Conservation (phyloP, 2,329 filamentous ascomycete genomes). For the Shiraia bambusicola region DNA sequence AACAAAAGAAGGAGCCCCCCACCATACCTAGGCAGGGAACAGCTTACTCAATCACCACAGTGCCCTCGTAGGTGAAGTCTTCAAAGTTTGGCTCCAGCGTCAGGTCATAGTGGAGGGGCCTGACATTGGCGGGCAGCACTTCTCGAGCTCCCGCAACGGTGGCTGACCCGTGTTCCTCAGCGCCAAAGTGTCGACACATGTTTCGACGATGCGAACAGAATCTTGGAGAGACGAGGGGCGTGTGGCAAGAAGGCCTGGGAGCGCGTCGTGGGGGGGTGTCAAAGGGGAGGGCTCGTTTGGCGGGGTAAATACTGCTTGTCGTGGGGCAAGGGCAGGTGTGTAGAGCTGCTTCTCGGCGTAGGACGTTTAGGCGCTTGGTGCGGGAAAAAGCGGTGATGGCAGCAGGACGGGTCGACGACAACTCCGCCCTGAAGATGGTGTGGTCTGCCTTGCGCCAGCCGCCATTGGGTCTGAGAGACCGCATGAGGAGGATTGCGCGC, state of each 20-base stretch:
- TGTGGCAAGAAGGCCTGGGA: conserved; percentile 17
- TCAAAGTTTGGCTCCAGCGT: conserved; percentile 89
- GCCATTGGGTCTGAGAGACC: conserved; percentile 39
- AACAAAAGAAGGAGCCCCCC: not conserved
- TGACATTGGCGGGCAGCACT: conserved; percentile 87
- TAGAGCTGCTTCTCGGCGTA: conserved; percentile 26
- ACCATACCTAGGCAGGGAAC: not conserved
- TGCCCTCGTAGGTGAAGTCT: conserved; percentile 83
- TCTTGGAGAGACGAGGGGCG: conserved; percentile 40
- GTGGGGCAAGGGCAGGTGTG: conserved; percentile 31
- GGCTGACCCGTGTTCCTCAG: conserved; percentile 57
- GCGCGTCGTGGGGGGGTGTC: conserved; percentile 28
- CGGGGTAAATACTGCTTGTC: conserved; percentile 32
- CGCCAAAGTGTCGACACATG: conserved; percentile 69
- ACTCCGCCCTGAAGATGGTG: conserved; percentile 9
- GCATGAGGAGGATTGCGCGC: conserved; percentile 27
- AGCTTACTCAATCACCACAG: conserved; percentile 73
- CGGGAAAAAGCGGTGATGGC: conserved; percentile 26
- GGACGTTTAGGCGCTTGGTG: conserved; percentile 17
- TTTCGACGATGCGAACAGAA: conserved; percentile 74
- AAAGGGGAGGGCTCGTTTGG: conserved; percentile 22
- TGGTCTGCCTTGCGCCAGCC: conserved; percentile 25
- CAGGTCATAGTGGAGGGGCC: conserved; percentile 88
- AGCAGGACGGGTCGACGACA: conserved; percentile 9
- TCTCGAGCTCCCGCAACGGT: conserved; percentile 70